phyloP scores from a whole-genome alignment of 495 filamentous ascomycete species.

The Glonium stellatum region DNA sequence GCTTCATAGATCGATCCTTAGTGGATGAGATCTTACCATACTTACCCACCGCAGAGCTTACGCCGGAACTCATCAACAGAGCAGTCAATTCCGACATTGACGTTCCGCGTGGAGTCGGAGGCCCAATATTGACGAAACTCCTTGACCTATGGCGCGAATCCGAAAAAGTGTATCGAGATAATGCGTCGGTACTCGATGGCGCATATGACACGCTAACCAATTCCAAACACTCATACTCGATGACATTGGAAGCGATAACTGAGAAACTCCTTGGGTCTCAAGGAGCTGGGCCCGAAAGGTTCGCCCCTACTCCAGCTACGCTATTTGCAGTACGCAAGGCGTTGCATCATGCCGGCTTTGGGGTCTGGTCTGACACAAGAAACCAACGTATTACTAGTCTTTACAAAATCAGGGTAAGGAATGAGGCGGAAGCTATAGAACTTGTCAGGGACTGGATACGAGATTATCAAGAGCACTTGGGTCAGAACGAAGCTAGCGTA shows the following conservation, averaged over 20 bases:
- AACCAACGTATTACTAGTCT: constrained; percentile 38
- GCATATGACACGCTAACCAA: constrained; percentile 37
- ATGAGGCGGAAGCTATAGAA: constrained; percentile 40
- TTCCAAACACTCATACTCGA: constrained; percentile 37
- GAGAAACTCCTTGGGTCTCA: constrained; percentile 40
- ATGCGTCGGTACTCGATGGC: constrained; percentile 37
- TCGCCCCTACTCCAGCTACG: constrained; percentile 42
- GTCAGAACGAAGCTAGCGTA: constrained; percentile 17
- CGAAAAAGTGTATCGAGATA: constrained; percentile 44
- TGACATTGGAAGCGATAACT: constrained; percentile 60
- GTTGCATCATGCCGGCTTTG: constrained; percentile 49
- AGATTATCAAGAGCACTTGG: constrained; percentile 47
- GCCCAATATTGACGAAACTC: constrained; percentile 47
- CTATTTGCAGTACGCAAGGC: constrained; percentile 65
- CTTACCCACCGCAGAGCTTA: constrained; percentile 47
- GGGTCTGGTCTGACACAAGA: constrained; percentile 40
- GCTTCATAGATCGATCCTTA: constrained; percentile 52
- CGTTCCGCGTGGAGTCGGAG: constrained; percentile 48
- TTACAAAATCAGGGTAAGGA: constrained; percentile 44
- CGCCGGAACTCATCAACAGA: constrained; percentile 39
- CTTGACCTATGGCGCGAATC: constrained; percentile 44
- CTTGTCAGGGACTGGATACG: constrained; percentile 52
- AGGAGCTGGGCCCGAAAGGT: constrained; percentile 28
- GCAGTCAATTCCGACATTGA: constrained; percentile 42
- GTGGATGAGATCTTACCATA: constrained; percentile 55